Evolutionary conservation across 768 basidiomycete species (phyloP), one percentile per base, ranked within the genome.

Genomic region (Mycena sanguinolenta): DNA sequence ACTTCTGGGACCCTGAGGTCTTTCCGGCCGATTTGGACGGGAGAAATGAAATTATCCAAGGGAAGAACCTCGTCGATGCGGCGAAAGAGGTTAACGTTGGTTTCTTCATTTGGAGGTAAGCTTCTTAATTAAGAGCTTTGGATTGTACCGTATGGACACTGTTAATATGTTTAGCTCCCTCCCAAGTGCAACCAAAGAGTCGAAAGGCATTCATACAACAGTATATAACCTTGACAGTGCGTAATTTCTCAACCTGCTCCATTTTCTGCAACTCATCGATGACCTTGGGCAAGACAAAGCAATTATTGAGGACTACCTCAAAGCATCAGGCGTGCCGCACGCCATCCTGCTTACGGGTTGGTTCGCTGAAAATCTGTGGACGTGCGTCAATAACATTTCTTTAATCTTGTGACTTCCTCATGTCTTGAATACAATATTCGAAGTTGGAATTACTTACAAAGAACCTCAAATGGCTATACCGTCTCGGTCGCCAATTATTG

Each of bases 151-250:
- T 34, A 34, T 34, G 4, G 6, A 34, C 10, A 10, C 32, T 34
- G 10, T 34, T 10, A 34, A 34, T 4, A 34, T 10, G 32, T 6
- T 34, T 30, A 72, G 71, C 60, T 65, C 70, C 17, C 67, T 71
- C 10, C 71, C 66, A 10, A 65, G 44, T 57, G 25, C 69, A 6
- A 63, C 39, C 12, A 66, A 66, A 25, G 39, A 59, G 50, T 67
- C 72, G 16, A 71, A 73, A 3, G 72, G 71, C 4, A 54, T 64
- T 17, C 71, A 64, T 13, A 39, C 67, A 1, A 57, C 69, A 16
- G 64, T 79, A 13, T 59, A 73, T 13, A 80, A 81, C 62, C 68
- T 76, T 32, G 77, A 81, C 25, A 76, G 76, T 78, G 42, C 61
- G 74, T 52, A 27, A 39, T 17, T 14, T 39, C n/a, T 34, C 32